These are phyloP conservation scores for Phialophora tarda DNA, from an alignment of 2,329 filamentous ascomycete species.

Conservation along the genomic window DNA sequence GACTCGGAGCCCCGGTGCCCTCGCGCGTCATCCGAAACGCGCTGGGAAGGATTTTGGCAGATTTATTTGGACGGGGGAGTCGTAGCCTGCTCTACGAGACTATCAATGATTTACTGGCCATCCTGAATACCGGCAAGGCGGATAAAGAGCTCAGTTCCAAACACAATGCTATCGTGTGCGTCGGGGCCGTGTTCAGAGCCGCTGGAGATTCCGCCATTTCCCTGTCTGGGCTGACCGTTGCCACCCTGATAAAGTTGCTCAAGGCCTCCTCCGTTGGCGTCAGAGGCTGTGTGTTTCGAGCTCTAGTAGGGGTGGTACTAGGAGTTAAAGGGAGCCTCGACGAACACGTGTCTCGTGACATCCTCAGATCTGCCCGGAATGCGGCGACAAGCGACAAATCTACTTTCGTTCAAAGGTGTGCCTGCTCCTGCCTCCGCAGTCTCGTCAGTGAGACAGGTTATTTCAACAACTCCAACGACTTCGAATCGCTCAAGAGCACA, in stretches of 20 bases:
- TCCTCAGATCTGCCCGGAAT: conserved; percentile 89
- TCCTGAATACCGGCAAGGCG: conserved; percentile 74
- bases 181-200: conserved; percentile 88
- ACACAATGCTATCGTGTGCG: conserved; percentile 83
- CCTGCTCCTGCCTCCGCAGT: conserved; percentile 78
- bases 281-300: conserved; percentile 75
- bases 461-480: conserved; percentile 87
- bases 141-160: conserved; percentile 80
- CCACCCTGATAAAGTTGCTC: conserved; percentile 75
- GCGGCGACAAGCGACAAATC: conserved; percentile 81
- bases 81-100: conserved; percentile 92
- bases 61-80: conserved; percentile 83
- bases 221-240: conserved; percentile 75
- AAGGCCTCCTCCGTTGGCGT: conserved; percentile 84
- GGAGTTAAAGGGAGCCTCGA: conserved; percentile 81
- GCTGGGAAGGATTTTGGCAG: conserved; percentile 79
- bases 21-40: conserved; percentile 90
- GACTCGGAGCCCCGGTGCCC: conserved; percentile 77
- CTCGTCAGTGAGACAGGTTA: conserved; percentile 75
- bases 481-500: conserved; percentile 81
- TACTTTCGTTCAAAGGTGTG: conserved; percentile 75
- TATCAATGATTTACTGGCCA: conserved; percentile 80
- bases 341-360: conserved; percentile 81
- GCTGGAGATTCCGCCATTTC: conserved; percentile 92
- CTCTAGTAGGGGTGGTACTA: conserved; percentile 74